Base-by-base conservation (phyloP, 306 rosid genomes). In the Sphenostylis stenocarpa region DNA sequence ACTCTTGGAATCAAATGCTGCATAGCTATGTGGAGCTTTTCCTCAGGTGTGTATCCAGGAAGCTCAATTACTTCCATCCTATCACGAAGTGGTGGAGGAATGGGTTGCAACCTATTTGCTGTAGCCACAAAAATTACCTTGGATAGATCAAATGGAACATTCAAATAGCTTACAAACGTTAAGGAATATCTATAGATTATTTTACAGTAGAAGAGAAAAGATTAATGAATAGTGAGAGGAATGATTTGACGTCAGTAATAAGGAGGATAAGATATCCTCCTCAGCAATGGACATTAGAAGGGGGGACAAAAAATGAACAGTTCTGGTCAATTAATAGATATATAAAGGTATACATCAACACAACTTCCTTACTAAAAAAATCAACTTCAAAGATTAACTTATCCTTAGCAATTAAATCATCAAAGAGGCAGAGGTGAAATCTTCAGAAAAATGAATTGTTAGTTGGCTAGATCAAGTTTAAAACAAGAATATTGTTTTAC, bases 31-130 rank as follows among this genome's bases (percentile, higher is more conserved):
- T 84, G 90, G 28, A 96, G 90, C 83, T 96, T 96, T 84, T 96
- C 98, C 85, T 96, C 98, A 47, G 97, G 93, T 72, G 97, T 96
- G 79, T 92, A 96, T 81, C 98, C 98, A 75, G 99, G 99, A 84
- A 96, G 86, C 85, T 92, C 99, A 57, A 96, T 96, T 70, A 96
- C 97, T 88, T 96, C 99, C 99, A 96, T 96, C 85, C 99, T 86
- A 83, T 96, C 99, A 43, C 88, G 87, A 66, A 96, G 98, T 76
- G 99, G 68, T 11, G 98, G 93, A 56, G 99, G 97, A 78, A 96
- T 92, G 49, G 96, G 99, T 75, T 96, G 98, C 84, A 87, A 77
- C 80, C 93, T 88, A 84, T 96, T 96, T 73, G 99, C 99, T 17
- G 98, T 96, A 70, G 99, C 94, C 88, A 96, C 98, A 67, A 96